Evolutionary conservation across 2,329 filamentous ascomycete species (phyloP).

Genomic region (Bipolaris victoriae): DNA sequence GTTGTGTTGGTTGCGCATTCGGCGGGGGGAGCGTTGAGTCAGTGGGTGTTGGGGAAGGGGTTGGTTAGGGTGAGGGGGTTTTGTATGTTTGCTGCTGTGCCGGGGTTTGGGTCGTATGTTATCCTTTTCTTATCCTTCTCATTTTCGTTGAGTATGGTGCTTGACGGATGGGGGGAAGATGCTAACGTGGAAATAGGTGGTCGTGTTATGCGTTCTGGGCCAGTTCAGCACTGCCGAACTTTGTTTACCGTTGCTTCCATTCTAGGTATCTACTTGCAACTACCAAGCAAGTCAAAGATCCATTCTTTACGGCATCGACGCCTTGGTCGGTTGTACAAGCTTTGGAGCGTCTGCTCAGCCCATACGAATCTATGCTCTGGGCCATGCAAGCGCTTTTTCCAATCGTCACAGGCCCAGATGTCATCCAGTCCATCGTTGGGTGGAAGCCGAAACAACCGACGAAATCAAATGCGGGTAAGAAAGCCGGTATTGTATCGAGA

Average conservation of each 20-base stretch:
- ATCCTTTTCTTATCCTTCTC: slow-evolving; percentile 15
- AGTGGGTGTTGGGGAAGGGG: slow-evolving; percentile 56
- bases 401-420: slow-evolving; percentile 52
- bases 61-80: slow-evolving; percentile 53
- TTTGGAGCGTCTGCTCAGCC: slow-evolving; percentile 54
- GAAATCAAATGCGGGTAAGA: not conserved
- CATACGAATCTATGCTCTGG: slow-evolving; percentile 62
- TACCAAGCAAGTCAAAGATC: slow-evolving; percentile 55
- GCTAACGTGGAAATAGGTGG: slow-evolving; percentile 14
- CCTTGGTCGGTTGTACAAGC: slow-evolving; percentile 49
- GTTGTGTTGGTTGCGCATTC: slow-evolving; percentile 60
- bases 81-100: slow-evolving; percentile 56
- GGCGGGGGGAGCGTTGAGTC: slow-evolving; percentile 58
- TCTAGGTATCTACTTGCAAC: slow-evolving; percentile 60
- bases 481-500: slow-evolving; percentile 11
- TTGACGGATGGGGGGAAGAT: not conserved
- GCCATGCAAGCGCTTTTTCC: slow-evolving; percentile 56
- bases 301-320: slow-evolving; percentile 59
- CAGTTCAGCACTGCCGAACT: slow-evolving; percentile 30
- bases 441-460: slow-evolving; percentile 49
- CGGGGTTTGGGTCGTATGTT: slow-evolving; percentile 58
- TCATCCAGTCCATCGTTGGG: slow-evolving; percentile 48
- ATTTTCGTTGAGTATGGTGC: too few species aligned
- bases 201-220: slow-evolving; percentile 37
- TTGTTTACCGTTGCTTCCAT: slow-evolving; percentile 56